A percentile compares a stretch with the other conserved stretches of the same genome.
phyloP scores from a whole-genome alignment of 441 rosid genomes.

The Eruca vesicaria region DNA sequence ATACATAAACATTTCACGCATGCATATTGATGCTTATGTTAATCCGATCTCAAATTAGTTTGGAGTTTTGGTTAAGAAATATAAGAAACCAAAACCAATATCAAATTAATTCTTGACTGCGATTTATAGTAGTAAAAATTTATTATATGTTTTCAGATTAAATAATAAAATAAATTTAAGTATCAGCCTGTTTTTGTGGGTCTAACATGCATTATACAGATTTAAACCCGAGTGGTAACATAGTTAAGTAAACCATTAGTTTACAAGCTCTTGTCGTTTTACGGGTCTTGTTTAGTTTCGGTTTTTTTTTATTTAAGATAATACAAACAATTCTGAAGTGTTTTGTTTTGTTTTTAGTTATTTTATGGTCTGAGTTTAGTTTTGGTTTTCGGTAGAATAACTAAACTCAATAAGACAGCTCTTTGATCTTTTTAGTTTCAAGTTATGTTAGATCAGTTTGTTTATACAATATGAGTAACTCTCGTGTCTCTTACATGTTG shows the following conservation, averaged over 20 bases:
- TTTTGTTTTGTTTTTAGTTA: not conserved
- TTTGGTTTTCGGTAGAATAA: not conserved
- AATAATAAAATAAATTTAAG: not conserved
- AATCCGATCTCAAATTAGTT: not conserved
- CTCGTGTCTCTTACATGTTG: not conserved
- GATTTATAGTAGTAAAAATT: not conserved
- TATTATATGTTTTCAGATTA: not conserved
- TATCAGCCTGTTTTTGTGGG: not conserved
- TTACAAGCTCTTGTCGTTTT: not conserved
- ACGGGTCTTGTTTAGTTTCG: not conserved
- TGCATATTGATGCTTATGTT: constrained; percentile 8
- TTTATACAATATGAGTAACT: not conserved
- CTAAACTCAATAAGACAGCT: not conserved
- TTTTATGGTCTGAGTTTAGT: not conserved
- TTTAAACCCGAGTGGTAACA: not conserved
- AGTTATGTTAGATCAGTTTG: not conserved
- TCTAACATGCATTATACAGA: not conserved
- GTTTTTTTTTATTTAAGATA: not conserved
- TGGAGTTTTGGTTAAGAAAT: not conserved
- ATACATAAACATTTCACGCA: not conserved
- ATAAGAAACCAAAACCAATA: not conserved
- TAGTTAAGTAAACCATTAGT: not conserved
- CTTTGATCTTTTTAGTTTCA: not conserved
- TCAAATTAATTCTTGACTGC: not conserved
- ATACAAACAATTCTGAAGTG: not conserved